Percentiles rank a stretch among this genome's conserved stretches.
These are phyloP conservation scores for Rhynchosporium secalis DNA, from an alignment of 2,329 filamentous ascomycete genomes.

Conservation along the genomic window DNA sequence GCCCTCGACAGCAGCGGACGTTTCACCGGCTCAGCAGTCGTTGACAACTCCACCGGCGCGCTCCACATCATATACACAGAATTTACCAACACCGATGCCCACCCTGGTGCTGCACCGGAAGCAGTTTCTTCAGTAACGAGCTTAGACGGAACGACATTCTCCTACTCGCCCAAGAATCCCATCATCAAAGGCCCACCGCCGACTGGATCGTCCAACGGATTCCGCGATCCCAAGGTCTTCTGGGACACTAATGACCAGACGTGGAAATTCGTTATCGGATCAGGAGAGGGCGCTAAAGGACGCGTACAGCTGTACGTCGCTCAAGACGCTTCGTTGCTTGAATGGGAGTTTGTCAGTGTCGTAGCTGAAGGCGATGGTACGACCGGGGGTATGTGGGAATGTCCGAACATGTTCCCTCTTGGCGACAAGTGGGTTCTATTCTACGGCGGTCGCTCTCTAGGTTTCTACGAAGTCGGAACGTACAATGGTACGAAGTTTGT, in stretches of 20 bases:
- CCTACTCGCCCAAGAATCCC: slow-evolving; percentile 57
- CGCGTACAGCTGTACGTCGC: slow-evolving; percentile 59
- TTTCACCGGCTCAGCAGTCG: slow-evolving; percentile 55
- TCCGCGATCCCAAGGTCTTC: slow-evolving; percentile 65
- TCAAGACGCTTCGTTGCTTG: slow-evolving; percentile 48
- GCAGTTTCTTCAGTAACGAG: slow-evolving; percentile 62
- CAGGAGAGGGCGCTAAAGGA: slow-evolving; percentile 49
- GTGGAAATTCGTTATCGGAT: slow-evolving; percentile 60
- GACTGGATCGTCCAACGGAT: slow-evolving; percentile 44
- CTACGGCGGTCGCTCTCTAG: slow-evolving; percentile 54
- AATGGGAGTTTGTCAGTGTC: slow-evolving; percentile 56
- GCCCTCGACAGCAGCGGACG: slow-evolving; percentile 38
- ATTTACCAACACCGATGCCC: slow-evolving; percentile 28
- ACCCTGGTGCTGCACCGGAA: slow-evolving; percentile 42
- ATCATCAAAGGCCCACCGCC: slow-evolving; percentile 52
- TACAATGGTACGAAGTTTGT: slow-evolving; percentile 63
- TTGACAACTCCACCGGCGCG: slow-evolving; percentile 62
- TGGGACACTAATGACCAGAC: slow-evolving; percentile 50
- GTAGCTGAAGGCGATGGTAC: slow-evolving; percentile 34
- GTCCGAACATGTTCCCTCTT: slow-evolving; percentile 43
- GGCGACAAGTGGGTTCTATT: slow-evolving; percentile 45
- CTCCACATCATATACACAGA: slow-evolving; percentile 59
- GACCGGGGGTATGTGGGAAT: slow-evolving; percentile 55
- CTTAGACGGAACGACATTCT: slow-evolving; percentile 57
- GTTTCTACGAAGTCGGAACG: slow-evolving; percentile 53